Base-by-base conservation (phyloP, 2,329 filamentous ascomycete species). In the Epichloe hybrida region DNA sequence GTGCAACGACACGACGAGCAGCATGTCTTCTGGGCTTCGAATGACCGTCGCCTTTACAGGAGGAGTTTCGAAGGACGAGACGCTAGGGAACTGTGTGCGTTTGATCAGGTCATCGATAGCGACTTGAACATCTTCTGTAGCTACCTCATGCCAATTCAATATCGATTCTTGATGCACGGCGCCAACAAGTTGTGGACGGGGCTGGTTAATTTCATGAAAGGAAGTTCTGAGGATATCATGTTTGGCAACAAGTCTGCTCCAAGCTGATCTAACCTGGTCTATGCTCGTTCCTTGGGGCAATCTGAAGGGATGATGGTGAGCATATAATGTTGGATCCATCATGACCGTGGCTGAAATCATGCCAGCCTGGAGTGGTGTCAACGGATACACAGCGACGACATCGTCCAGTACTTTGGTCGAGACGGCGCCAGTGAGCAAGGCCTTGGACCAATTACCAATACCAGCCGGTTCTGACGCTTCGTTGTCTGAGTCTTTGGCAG, bases 301-400 rank as follows among this genome's bases (percentile, higher is more conserved):
- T 23, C 15, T 44, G 34, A 55, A 40, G 3, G 49, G 23, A 39
- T 57, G 53, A 20, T 57, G 56, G 39, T 55, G 50, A 5, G 52
- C 51, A 36, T 56, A 58, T 11, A 57, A 43, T 39, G 56, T 50
- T 11, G 60, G 56, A 48, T 56, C 48, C n/a, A 51, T 44, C 21
- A 38, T 50, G n/a, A 57, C 42, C 5, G 56, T 59, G 20, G 51
- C 50, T 36, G 53, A 55, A 38, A 58, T 37, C 52, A 59, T 53
- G 20, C 51, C 55, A 11, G 52, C 50, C 44, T 60, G 57, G 31
- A 59, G 50, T 8, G 58, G 56, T n/a, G 57, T 58, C 46, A 55
- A 53, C 3, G 60, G 54, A 45, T 64, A 66, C 38, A 64, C 56
- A 3, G 53, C 50, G 9, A 53, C 53, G 34, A 66, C 53, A 39